Evolutionary conservation across 23 red algal genomes (phyloP).

Genomic region (Agarophyton chilense): DNA sequence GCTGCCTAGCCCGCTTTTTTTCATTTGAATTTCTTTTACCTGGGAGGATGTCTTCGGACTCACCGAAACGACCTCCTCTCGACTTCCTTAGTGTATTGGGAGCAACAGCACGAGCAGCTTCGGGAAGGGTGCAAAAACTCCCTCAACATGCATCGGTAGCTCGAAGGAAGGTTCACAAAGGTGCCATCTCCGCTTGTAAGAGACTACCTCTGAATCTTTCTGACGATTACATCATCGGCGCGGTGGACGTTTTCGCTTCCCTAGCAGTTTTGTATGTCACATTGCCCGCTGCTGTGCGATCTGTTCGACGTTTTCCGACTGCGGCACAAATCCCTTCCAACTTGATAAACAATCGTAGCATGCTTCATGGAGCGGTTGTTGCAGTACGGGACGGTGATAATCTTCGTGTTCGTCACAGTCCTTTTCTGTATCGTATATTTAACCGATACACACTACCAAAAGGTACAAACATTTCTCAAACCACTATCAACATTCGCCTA

Average conservation of each 20-base stretch:
- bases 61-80: neutral
- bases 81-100: neutral
- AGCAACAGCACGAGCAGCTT: neutral
- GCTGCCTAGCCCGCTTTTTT: constrained; percentile 3
- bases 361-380: constrained; percentile 65
- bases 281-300: neutral
- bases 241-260: constrained; percentile 42
- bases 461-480: constrained; percentile 12
- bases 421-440: constrained; percentile 66
- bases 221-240: constrained; percentile 55
- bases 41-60: constrained; percentile 20
- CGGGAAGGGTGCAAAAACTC: neutral
- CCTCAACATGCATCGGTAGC: neutral
- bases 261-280: constrained; percentile 28
- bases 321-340: constrained; percentile 43
- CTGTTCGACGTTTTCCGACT: constrained; percentile 30
- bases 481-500: constrained; percentile 82
- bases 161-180: neutral
- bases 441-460: constrained; percentile 22
- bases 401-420: constrained; percentile 70
- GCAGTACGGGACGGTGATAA: constrained; percentile 78
- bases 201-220: constrained; percentile 27
- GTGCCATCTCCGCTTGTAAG: neutral
- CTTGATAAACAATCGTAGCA: constrained; percentile 15
- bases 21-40: neutral